Evolutionary conservation across 768 basidiomycete genomes (phyloP), one percentile per base, ranked within the genome.

Genomic region (Melanogaster broomeanus): DNA sequence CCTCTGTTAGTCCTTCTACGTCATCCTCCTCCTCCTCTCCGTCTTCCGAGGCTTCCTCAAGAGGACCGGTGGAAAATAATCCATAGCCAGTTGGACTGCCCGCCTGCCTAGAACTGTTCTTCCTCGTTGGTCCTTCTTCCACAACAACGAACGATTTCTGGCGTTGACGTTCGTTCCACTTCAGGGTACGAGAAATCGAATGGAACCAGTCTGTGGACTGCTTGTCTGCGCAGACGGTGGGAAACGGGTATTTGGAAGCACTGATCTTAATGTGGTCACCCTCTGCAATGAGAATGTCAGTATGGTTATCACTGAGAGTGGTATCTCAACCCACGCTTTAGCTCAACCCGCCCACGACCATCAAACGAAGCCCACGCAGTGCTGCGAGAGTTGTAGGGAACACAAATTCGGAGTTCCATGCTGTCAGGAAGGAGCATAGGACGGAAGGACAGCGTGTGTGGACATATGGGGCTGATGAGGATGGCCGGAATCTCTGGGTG

Each of bases 301-400:
- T 42, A n/a, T 7, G 21, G 5, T 25, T 9, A 21, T 48, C 22
- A 31, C 8, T 39, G 18, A 18, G 19, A 34, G 44, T 13, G 13
- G 40, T 27, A 42, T 34, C 18, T 11, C 15, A 28, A 77, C 92
- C 64, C 63, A 96, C 96, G 97, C 71, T 90, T 90, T 21, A 98
- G 76, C 72, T 99, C 97, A 12, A 99, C 90, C 30, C 97, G 82
- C 1, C 97, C 97, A 40, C 97, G 85, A 19, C 97, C 97, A 64
- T 99, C 97, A 66, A 99, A 99, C 19, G 93, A 95, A 9, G 91
- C 97, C 97, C 97, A 99, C 8, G 97, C 97, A 0, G 96, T 99
- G 63, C 93, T 96, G 40, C 97, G 78, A 21, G 94, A 97, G 70
- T 98, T 98, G 75, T 93, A 98, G 9, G 97, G 97, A n/a, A 99